Percentiles rank a stretch among this genome's conserved stretches.
Evolutionary conservation across 2,329 filamentous ascomycete species (phyloP).

Genomic region (Sporothrix pseudoabietina): DNA sequence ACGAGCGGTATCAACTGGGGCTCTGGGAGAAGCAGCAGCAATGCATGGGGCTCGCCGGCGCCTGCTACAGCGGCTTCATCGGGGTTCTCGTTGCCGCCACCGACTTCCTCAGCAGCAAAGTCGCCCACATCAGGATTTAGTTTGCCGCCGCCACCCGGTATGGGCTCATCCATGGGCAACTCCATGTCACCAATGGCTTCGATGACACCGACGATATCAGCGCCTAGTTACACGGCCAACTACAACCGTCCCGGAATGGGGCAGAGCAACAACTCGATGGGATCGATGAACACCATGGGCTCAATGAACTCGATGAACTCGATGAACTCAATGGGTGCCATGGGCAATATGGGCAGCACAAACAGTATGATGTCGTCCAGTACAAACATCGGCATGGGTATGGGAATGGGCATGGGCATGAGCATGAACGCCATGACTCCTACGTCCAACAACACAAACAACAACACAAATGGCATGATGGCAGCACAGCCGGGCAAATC

Average conservation of each 20-base stretch:
- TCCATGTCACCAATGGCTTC: slow-evolving; percentile 40
- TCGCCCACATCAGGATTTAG: slow-evolving; percentile 48
- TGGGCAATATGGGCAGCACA: slow-evolving; percentile 5
- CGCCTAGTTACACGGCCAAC: slow-evolving; percentile 22
- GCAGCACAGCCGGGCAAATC: slow-evolving; percentile 46
- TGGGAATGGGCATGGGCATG: slow-evolving; percentile 38
- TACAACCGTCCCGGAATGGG: slow-evolving; percentile 26
- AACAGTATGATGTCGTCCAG: slow-evolving; percentile 25
- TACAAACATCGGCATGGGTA: slow-evolving; percentile 32
- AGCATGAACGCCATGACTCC: slow-evolving; percentile 39
- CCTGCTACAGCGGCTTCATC: slow-evolving; percentile 38
- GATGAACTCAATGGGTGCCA: background rate
- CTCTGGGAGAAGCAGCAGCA: slow-evolving; percentile 42
- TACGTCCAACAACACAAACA: slow-evolving; percentile 33
- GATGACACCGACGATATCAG: slow-evolving; percentile 29
- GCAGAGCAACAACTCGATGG: slow-evolving; percentile 4
- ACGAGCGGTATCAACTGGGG: slow-evolving; percentile 55
- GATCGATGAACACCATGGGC: background rate
- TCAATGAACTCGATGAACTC: slow-evolving; percentile 10
- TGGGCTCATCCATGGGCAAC: slow-evolving; percentile 8
- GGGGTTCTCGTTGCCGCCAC: slow-evolving; percentile 62
- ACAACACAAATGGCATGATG: slow-evolving; percentile 35
- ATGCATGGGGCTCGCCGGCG: background rate
- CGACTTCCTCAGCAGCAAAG: slow-evolving; percentile 45
- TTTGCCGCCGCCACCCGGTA: slow-evolving; percentile 45